phyloP scores from a whole-genome alignment of 352 stramenopile species.

The Phytophthora ohioensis region DNA sequence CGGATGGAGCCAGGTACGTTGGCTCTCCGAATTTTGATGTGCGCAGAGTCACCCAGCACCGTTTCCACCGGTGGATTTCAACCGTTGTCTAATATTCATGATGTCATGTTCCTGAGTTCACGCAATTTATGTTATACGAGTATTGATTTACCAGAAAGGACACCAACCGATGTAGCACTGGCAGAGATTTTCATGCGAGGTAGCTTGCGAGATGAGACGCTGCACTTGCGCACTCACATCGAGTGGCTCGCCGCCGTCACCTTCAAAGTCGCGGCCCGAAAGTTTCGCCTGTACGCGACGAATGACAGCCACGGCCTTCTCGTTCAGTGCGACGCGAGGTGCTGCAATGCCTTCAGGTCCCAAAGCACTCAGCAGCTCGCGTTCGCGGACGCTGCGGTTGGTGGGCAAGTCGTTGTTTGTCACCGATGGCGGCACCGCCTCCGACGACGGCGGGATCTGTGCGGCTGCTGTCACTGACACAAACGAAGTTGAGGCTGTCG shows the following conservation, averaged over 20 bases:
- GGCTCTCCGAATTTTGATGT: constrained; percentile 4
- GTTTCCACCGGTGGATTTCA: neutral
- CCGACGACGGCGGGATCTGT: constrained; percentile 44
- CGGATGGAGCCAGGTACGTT: constrained; percentile 12
- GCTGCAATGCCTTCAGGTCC: constrained; percentile 83
- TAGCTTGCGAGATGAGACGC: constrained; percentile 98
- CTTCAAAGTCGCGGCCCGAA: constrained; percentile 97
- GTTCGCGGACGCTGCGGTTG: constrained; percentile 86
- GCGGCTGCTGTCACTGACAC: constrained; percentile 48
- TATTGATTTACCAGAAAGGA: constrained; percentile 80
- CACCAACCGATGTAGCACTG: constrained; percentile 99
- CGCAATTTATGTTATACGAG: constrained; percentile 3
- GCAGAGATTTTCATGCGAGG: constrained; percentile 98
- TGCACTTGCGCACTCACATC: constrained; percentile 92
- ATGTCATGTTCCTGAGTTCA: neutral
- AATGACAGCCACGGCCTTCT: constrained; percentile 97
- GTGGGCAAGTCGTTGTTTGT: constrained; percentile 56
- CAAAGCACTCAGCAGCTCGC: constrained; percentile 78
- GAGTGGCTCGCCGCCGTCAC: constrained; percentile 66
- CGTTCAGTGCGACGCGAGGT: constrained; percentile 93
- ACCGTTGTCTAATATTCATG: neutral
- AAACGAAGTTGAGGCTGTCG: constrained; percentile 45
- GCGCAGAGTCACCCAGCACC: constrained; percentile 24
- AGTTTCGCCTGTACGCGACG: constrained; percentile 99
- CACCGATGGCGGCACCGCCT: constrained; percentile 56